Evolutionary conservation across 768 basidiomycete genomes (phyloP), one percentile per base, ranked within the genome.

Genomic region (Boletus rubroflammeus): DNA sequence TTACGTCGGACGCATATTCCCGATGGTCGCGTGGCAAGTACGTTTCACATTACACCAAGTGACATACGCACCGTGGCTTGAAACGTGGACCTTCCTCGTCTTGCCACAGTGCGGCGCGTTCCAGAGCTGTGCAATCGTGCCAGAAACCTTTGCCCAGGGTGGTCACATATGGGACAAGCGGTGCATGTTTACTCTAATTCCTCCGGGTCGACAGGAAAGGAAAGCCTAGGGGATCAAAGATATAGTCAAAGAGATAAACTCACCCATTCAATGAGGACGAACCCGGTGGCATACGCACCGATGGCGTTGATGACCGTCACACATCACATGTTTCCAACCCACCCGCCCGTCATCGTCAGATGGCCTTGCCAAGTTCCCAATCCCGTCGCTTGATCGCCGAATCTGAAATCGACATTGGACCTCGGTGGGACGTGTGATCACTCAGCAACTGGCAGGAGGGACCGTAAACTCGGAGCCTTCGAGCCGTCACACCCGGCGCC

Each of bases 161-260:
- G 19, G 19, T 21, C 5, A 28, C 6, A 32, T 14, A 4, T 6
- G 35, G 11, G 14, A 5, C 19, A 41, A 5, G 13, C 3, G 2
- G 29, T 2, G 34, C 36, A 15, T 29, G 55, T 34, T 25, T 41
- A 36, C 35, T 57, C 40, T 26, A 51, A 17, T 41, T 48, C 35
- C 28, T 44, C 54, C 28, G 50, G 38, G 34, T 32, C 25, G 21
- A 31, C 49, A 19, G 23, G 39, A 35, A 28, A 32, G 29, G 45
- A 38, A 21, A 8, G n/a, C 2, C 2, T 19, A 5, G 26, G 31
- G 39, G 44, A 58, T 57, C 44, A 31, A 17, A 36, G 56, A 51
- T 41, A 57, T 13, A 23, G 32, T 26, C 55, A 4, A 19, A 45
- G 13, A 51, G 44, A 58, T 58, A 46, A 26, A 15, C 56, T 31